Evolutionary conservation across 2,329 filamentous ascomycete genomes (phyloP).

Genomic region (Exophiala oligosperma): DNA sequence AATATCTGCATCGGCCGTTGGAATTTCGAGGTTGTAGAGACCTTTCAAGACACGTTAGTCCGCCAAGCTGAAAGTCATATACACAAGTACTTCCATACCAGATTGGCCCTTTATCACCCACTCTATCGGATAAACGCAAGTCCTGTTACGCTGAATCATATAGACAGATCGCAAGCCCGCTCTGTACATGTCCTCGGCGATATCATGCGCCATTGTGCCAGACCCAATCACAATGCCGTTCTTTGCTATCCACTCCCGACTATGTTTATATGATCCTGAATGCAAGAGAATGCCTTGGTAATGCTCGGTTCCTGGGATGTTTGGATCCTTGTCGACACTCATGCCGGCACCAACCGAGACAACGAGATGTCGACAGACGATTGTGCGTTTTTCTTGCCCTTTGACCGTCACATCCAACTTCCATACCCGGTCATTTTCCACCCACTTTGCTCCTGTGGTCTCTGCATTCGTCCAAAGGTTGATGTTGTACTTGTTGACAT

Average conservation of each 20-base stretch:
- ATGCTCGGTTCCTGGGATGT: constrained; percentile 28
- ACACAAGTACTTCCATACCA: background rate
- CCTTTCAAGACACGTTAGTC: constrained; percentile 12
- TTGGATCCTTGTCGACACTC: constrained; percentile 32
- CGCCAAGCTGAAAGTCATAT: too few relatives aligned
- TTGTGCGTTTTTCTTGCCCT: background rate
- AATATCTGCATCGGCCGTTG: constrained; percentile 26
- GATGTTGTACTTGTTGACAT: constrained; percentile 29
- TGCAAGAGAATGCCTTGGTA: constrained; percentile 43
- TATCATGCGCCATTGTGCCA: constrained; percentile 52
- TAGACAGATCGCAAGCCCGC: constrained; percentile 50
- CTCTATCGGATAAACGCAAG: constrained; percentile 32
- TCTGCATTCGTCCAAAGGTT: constrained; percentile 39
- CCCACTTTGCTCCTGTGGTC: constrained; percentile 40
- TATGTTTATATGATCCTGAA: constrained; percentile 36
- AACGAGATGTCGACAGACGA: constrained; percentile 37
- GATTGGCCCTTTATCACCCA: constrained; percentile 31
- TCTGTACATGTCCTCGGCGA: constrained; percentile 52
- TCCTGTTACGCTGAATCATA: constrained; percentile 54
- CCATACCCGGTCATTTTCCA: constrained; percentile 34
- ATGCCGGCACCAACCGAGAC: constrained; percentile 36
- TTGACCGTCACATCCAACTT: constrained; percentile 31
- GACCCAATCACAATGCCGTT: constrained; percentile 52
- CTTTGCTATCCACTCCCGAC: constrained; percentile 41
- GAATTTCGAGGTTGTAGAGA: constrained; percentile 25